phyloP scores from a whole-genome alignment of 176 grass and related monocot species.

The Olyra latifolia region DNA sequence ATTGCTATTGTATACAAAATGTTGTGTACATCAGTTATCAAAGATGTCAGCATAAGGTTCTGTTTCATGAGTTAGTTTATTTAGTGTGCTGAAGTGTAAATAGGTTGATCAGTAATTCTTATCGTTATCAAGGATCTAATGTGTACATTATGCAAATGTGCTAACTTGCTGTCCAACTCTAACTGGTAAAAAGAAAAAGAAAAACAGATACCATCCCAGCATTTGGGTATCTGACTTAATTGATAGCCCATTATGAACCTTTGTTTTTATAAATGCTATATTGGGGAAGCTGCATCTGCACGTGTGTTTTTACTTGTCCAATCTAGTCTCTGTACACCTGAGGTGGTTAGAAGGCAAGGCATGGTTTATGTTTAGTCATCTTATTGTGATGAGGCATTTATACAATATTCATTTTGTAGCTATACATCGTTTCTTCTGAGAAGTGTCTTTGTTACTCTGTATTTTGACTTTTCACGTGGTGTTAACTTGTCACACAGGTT shows the following conservation, averaged over 20 bases:
- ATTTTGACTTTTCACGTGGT: conserved; percentile 8
- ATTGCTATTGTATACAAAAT: conserved; percentile 23
- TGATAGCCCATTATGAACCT: not conserved
- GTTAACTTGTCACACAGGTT: conserved; percentile 55
- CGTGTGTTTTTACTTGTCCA: conserved; percentile 11
- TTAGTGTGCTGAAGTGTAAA: not conserved
- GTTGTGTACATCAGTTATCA: not conserved
- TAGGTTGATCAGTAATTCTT: not conserved
- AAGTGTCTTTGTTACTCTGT: conserved; percentile 15
- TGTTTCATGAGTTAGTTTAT: conserved; percentile 13
- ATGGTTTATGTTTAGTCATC: conserved; percentile 2
- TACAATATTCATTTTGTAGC: not conserved
- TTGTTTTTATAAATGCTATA: conserved; percentile 4
- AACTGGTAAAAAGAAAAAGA: conserved; percentile 3
- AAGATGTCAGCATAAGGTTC: not conserved
- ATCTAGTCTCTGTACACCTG: conserved; percentile 20
- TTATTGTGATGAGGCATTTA: not conserved
- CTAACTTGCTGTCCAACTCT: not conserved
- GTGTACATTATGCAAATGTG: not conserved
- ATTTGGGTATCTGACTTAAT: not conserved
- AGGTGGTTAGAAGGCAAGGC: not conserved
- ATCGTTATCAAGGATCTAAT: not conserved
- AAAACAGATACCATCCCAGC: not conserved
- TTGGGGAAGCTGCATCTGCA: conserved; percentile 3
- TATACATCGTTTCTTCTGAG: conserved; percentile 16